Evolutionary conservation across 768 basidiomycete species (phyloP).

Genomic region (Xerocomus brunneocitrinus): DNA sequence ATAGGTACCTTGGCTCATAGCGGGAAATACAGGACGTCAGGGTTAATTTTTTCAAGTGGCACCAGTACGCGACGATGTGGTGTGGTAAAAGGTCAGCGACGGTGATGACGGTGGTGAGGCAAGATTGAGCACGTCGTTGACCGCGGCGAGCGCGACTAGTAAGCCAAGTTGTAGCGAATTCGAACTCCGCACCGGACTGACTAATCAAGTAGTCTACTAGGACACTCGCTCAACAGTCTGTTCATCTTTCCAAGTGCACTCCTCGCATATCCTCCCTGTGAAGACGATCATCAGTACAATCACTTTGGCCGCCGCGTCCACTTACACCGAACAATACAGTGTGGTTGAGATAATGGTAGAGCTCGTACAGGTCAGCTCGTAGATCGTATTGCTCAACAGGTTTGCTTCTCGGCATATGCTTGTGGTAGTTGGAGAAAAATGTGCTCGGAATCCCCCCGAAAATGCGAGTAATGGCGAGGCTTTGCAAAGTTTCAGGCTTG

Average conservation of each 20-base stretch:
- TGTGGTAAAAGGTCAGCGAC: neutral
- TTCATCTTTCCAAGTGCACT: slow-evolving; percentile 49
- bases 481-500: slow-evolving; percentile 25
- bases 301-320: neutral
- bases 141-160: slow-evolving; percentile 19
- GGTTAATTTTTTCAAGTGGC: neutral
- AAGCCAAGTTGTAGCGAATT: slow-evolving; percentile 13
- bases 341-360: slow-evolving; percentile 82
- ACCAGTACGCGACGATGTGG: neutral
- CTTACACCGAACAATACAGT: slow-evolving; percentile 74
- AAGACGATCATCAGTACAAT: neutral
- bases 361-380: slow-evolving; percentile 65
- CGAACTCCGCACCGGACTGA: slow-evolving; percentile 14
- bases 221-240: slow-evolving; percentile 36
- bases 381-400: slow-evolving; percentile 62
- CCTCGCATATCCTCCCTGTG: slow-evolving; percentile 46
- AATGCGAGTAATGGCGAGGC: slow-evolving; percentile 72
- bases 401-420: slow-evolving; percentile 56
- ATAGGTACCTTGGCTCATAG: slow-evolving; percentile 32
- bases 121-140: slow-evolving; percentile 18
- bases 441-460: slow-evolving; percentile 68
- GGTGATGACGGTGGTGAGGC: slow-evolving; percentile 11
- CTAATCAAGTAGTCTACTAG: slow-evolving; percentile 17
- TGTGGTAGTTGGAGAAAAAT: slow-evolving; percentile 66
- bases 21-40: neutral